phyloP scores from a whole-genome alignment of 2,329 filamentous ascomycete species.

The Ramichloridium luteum region DNA sequence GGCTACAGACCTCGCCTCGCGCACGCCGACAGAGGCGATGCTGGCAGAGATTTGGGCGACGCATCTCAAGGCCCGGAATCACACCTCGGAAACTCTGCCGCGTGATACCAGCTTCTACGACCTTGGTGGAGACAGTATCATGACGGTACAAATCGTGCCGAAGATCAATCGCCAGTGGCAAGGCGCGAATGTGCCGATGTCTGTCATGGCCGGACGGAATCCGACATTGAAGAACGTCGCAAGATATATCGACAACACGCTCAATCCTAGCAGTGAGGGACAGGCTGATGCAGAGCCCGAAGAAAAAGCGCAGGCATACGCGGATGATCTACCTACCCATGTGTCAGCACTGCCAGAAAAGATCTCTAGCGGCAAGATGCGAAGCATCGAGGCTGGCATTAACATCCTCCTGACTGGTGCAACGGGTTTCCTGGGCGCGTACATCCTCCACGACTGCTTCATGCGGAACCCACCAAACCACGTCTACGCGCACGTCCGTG shows the following conservation, averaged over 20 bases:
- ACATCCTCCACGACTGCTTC: slow-evolving; percentile 64
- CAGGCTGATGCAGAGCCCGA: slow-evolving; percentile 38
- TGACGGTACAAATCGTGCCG: slow-evolving; percentile 71
- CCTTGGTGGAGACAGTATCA: slow-evolving; percentile 65
- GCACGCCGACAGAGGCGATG: slow-evolving; percentile 48
- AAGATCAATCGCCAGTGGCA: slow-evolving; percentile 50
- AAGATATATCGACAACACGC: slow-evolving; percentile 38
- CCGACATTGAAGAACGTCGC: slow-evolving; percentile 50
- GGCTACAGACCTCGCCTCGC: slow-evolving; percentile 32
- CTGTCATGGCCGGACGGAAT: slow-evolving; percentile 51
- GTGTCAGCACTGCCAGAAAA: slow-evolving; percentile 36
- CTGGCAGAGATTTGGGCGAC: slow-evolving; percentile 63
- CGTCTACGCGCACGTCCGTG: slow-evolving; percentile 65
- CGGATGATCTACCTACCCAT: slow-evolving; percentile 41
- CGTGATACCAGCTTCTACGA: slow-evolving; percentile 62
- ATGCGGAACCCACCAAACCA: slow-evolving; percentile 41
- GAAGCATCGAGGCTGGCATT: slow-evolving; percentile 16
- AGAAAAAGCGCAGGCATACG: slow-evolving; percentile 40
- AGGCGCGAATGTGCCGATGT: slow-evolving; percentile 57
- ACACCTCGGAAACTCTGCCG: slow-evolving; percentile 53
- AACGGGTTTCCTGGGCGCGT: slow-evolving; percentile 79
- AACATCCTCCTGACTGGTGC: slow-evolving; percentile 71
- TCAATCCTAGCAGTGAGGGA: slow-evolving; percentile 32
- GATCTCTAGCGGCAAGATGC: slow-evolving; percentile 20
- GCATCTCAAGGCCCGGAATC: slow-evolving; percentile 49